Evolutionary conservation across 108 stramenopile genomes (phyloP), one percentile per base, ranked within the genome.

Genomic region (Pseudonitzschia multistriata): DNA sequence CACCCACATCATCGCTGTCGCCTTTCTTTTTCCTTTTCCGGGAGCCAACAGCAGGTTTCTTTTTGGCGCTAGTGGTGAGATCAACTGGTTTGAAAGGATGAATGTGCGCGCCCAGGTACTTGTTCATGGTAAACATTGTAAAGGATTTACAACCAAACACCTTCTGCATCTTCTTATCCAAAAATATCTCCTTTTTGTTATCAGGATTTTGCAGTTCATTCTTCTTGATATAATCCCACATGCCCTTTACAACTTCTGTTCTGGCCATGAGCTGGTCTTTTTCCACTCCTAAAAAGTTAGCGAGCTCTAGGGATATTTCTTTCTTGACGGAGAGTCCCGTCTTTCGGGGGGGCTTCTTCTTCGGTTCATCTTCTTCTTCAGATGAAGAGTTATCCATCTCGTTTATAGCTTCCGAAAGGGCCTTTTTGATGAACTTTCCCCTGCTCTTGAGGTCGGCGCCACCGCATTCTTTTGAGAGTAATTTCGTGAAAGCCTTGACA

Each of bases 71-170:
- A 13, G 57, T 29, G 6, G 83, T 77, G 55, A 93, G 76, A 72
- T 93, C 88, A 47, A 93, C 76, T 17, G 92, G 87, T 61, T 79
- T 85, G 72, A 82, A 94, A 19, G 92, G 92, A 29, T 89, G 68
- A 40, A 91, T 78, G 69, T 94, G 92, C 0, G 85, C 80, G 14
- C 77, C 72, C 50, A 90, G 68, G 67, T 86, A 83, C 65, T 90
- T 90, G 68, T 91, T 94, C 92, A 96, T 92, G 54, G 86, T 81
- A 66, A 94, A 96, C 89, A 96, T 96, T n/a, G 91, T 90, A 19
- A 96, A 91, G 21, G 40, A 77, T 13, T 83, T 54, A 52, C 83
- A 67, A 7, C 87, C 87, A 68, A 96, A 89, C 47, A 92, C 87
- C n/a, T 74, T 48, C 49, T 81, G 45, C 85, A 91, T 85, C 39